Conservation (phyloP, 208 protist genomes). For the Leishmania braziliensis region DNA sequence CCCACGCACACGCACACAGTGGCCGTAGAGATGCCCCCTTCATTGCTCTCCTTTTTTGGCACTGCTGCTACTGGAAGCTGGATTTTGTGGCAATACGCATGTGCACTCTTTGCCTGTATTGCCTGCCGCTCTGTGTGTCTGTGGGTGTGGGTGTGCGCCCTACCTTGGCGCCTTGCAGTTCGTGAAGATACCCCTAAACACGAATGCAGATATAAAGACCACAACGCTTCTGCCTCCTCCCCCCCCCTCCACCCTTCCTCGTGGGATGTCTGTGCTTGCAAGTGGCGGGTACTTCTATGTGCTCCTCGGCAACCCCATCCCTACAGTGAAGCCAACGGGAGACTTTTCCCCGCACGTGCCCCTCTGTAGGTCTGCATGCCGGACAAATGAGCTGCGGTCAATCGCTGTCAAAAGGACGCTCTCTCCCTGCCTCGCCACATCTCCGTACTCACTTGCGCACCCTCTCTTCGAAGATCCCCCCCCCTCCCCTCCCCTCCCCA, state of each 20-base stretch:
- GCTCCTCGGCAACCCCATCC: background rate
- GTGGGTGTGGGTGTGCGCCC: background rate
- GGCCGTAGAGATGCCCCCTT: background rate
- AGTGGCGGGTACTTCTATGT: background rate
- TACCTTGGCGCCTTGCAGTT: background rate
- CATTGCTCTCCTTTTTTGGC: background rate
- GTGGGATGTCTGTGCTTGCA: background rate
- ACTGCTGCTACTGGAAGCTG: background rate
- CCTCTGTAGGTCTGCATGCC: background rate
- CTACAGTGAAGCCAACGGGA: background rate
- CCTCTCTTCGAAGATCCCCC: background rate
- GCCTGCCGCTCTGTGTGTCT: background rate
- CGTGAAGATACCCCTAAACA: background rate
- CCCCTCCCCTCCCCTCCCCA: no score
- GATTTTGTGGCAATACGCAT: background rate
- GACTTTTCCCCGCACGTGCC: background rate
- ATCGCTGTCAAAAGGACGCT: background rate
- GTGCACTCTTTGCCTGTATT: background rate
- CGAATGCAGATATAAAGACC: background rate
- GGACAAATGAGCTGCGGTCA: background rate
- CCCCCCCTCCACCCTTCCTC: background rate
- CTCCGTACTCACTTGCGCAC: background rate
- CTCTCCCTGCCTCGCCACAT: background rate
- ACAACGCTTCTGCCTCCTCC: background rate
- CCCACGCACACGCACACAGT: background rate